Evolutionary conservation across 2,329 filamentous ascomycete species (phyloP).

Genomic region (Diaporthe humulicola): DNA sequence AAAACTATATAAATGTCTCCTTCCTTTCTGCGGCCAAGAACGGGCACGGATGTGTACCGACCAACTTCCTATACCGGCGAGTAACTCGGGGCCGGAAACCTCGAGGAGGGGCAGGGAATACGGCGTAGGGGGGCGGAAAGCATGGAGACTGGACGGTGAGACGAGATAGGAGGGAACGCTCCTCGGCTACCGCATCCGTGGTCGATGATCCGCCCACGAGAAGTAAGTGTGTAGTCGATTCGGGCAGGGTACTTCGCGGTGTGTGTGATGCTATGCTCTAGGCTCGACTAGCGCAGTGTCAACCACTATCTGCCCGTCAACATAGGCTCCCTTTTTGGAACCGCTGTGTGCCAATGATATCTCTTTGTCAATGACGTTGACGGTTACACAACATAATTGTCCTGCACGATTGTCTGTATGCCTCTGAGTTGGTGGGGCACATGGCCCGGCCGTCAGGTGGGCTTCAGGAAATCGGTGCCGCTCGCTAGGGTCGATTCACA

Average conservation of each 20-base stretch:
- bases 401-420: background rate
- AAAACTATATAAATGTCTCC: slow-evolving; percentile 3
- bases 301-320: background rate
- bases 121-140: slow-evolving; percentile 7
- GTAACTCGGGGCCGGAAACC: slow-evolving; percentile 9
- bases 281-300: background rate
- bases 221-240: background rate
- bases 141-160: slow-evolving; percentile 19
- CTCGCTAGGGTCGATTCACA: background rate
- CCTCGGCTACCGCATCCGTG: slow-evolving; percentile 1
- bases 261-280: background rate
- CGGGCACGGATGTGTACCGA: background rate
- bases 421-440: background rate
- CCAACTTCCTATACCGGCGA: background rate
- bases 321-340: background rate
- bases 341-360: slow-evolving; percentile 5
- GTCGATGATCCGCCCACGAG: slow-evolving; percentile 8
- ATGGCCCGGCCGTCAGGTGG: slow-evolving; percentile 9
- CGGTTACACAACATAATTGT: slow-evolving; percentile 20
- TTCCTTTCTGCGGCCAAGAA: background rate
- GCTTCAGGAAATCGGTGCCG: background rate
- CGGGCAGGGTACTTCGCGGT: background rate
- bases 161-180: background rate
- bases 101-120: background rate
- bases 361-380: slow-evolving; percentile 27